Conservation (phyloP, 305 asterid genomes). For the Fraxinus albicans region DNA sequence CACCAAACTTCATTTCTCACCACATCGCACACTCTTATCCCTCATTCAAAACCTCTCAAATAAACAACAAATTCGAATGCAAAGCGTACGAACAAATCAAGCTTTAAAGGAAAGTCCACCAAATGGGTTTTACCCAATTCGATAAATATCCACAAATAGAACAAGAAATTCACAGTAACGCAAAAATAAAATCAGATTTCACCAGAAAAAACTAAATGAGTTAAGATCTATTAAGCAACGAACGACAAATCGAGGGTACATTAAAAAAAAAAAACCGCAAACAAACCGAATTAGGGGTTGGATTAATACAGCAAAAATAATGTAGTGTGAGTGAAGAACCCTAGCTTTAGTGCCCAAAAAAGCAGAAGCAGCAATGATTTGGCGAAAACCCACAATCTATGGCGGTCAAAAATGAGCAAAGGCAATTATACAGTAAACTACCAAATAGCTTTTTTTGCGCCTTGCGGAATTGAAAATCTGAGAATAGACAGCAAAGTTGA, state of each 20-base stretch:
- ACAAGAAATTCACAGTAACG: constrained; percentile 15
- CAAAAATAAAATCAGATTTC: constrained; percentile 17
- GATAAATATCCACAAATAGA: constrained; percentile 18
- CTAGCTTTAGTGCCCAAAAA: constrained; percentile 55
- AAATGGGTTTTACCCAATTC: constrained; percentile 19
- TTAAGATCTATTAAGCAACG: constrained; percentile 16
- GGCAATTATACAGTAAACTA: constrained; percentile 29
- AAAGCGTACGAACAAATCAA: neutral
- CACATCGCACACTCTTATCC: constrained; percentile 30
- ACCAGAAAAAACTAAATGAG: constrained; percentile 26
- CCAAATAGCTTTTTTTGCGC: constrained; percentile 22
- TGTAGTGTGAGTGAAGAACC: constrained; percentile 33
- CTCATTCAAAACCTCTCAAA: constrained; percentile 37
- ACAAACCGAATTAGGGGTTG: constrained; percentile 25
- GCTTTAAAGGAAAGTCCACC: constrained; percentile 26
- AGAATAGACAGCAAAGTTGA: constrained; percentile 9
- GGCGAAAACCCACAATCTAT: constrained; percentile 45
- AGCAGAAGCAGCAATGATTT: constrained; percentile 63
- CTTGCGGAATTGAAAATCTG: constrained; percentile 23
- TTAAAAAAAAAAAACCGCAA: neutral
- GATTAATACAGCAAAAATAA: constrained; percentile 33
- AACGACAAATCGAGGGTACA: neutral
- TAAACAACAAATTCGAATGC: constrained; percentile 17
- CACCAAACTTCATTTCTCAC: constrained; percentile 77
- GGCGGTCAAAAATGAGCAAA: constrained; percentile 50